phyloP scores from a whole-genome alignment of 139 green algal genomes.

The Coelastrella sp. region DNA sequence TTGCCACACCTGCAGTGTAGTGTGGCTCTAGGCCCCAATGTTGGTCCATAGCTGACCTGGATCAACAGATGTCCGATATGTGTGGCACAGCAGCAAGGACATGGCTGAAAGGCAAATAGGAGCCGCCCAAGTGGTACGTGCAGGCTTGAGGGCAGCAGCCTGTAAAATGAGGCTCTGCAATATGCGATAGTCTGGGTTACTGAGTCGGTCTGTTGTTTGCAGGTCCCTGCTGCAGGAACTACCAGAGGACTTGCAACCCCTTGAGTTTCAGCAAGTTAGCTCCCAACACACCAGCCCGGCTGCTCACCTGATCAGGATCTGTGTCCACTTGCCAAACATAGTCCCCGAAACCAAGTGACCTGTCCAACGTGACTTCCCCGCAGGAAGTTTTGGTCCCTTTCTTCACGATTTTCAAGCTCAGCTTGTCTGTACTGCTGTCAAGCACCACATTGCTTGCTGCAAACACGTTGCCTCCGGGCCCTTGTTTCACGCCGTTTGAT shows the following conservation, averaged over 20 bases:
- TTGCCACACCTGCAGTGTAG: too few species aligned
- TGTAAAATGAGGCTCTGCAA: too few species aligned
- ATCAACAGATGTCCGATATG: too few species aligned
- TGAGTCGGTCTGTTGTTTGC: too few species aligned
- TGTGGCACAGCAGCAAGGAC: too few species aligned
- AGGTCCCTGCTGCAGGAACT: background rate
- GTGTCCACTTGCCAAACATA: background rate
- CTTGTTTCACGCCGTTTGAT: background rate
- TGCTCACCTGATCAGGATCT: background rate
- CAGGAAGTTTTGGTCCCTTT: background rate
- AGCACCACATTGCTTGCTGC: background rate
- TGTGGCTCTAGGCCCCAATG: too few species aligned
- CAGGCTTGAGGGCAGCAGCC: too few species aligned
- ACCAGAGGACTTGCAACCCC: background rate
- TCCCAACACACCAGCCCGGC: background rate
- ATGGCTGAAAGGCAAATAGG: too few species aligned
- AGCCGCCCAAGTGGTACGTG: too few species aligned
- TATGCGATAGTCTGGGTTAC: too few species aligned
- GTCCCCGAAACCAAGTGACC: background rate
- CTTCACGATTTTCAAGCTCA: conserved; percentile 7
- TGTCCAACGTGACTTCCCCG: background rate
- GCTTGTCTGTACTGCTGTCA: background rate
- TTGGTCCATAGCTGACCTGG: too few species aligned
- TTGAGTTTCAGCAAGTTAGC: background rate
- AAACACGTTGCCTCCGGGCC: conserved; percentile 16